Percentiles rank a stretch among this genome's conserved stretches.
Evolutionary conservation across 495 filamentous ascomycete genomes (phyloP).

Genomic region (Echria macrotheca): DNA sequence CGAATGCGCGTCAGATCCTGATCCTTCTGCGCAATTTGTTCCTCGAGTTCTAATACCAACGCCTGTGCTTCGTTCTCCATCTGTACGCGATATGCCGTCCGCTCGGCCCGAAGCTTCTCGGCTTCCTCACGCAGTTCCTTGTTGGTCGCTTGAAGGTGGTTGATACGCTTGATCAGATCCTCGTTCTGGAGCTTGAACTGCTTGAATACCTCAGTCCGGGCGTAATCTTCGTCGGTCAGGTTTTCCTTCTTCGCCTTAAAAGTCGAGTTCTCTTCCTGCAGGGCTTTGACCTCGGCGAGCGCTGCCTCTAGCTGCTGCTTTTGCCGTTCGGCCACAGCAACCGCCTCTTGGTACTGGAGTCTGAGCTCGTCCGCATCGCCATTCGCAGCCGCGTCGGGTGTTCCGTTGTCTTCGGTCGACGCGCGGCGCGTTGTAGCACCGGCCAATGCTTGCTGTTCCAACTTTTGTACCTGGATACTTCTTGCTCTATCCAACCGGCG

Average conservation of each 20-base stretch:
- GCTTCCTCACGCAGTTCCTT: slow-evolving; percentile 78
- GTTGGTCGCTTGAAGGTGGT: slow-evolving; percentile 85
- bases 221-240: slow-evolving; percentile 88
- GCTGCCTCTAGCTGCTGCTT: slow-evolving; percentile 80
- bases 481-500: slow-evolving; percentile 84
- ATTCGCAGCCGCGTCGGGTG: slow-evolving; percentile 50
- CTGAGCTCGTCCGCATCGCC: slow-evolving; percentile 57
- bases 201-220: slow-evolving; percentile 88
- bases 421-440: slow-evolving; percentile 48
- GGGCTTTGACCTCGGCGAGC: slow-evolving; percentile 69
- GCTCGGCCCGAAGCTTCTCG: slow-evolving; percentile 75
- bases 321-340: slow-evolving; percentile 68
- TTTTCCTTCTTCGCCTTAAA: slow-evolving; percentile 51
- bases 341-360: slow-evolving; percentile 61
- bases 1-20: slow-evolving; percentile 81
- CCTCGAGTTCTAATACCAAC: slow-evolving; percentile 67
- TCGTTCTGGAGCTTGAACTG: slow-evolving; percentile 83
- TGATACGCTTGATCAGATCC: slow-evolving; percentile 84
- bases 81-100: slow-evolving; percentile 71
- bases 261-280: slow-evolving; percentile 74
- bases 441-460: slow-evolving; percentile 82
- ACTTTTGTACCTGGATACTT: slow-evolving; percentile 82
- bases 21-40: slow-evolving; percentile 73
- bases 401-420: slow-evolving; percentile 49
- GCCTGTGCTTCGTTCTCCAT: slow-evolving; percentile 72